phyloP scores from a whole-genome alignment of 1,139 yeast species.

The Fermentozyma sake region DNA sequence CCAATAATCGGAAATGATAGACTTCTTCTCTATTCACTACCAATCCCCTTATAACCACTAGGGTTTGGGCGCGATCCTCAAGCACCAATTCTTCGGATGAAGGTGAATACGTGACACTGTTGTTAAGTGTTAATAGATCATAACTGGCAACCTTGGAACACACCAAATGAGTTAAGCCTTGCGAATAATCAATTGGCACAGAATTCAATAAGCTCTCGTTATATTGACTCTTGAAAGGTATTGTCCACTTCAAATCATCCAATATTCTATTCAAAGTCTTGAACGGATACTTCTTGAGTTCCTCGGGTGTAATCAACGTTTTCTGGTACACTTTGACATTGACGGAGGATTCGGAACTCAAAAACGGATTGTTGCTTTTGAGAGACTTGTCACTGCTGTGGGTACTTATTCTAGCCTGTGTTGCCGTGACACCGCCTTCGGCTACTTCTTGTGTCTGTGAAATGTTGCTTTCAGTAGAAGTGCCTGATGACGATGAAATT shows the following conservation, averaged over 20 bases:
- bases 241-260: slow-evolving; percentile 55
- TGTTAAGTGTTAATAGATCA: slow-evolving; percentile 30
- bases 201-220: slow-evolving; percentile 23
- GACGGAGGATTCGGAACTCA: background rate
- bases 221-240: slow-evolving; percentile 19
- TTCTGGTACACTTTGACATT: background rate
- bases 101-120: slow-evolving; percentile 28
- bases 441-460: no score
- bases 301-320: slow-evolving; percentile 1
- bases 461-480: no score
- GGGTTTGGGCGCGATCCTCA: slow-evolving; percentile 17
- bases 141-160: slow-evolving; percentile 9
- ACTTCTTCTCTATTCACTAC: slow-evolving; percentile 16
- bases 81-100: slow-evolving; percentile 19
- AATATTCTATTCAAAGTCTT: slow-evolving; percentile 64
- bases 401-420: no score
- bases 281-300: slow-evolving; percentile 27
- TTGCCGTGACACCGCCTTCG: no score
- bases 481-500: no score
- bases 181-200: slow-evolving; percentile 34
- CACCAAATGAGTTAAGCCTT: slow-evolving; percentile 20
- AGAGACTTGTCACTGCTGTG: slow-evolving; percentile 1
- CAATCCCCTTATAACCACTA: slow-evolving; percentile 32
- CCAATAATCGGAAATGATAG: slow-evolving; percentile 30
- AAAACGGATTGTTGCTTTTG: slow-evolving; percentile 18